Base-by-base conservation (phyloP, 148 eudicot species). In the Rhododendron henanense region DNA sequence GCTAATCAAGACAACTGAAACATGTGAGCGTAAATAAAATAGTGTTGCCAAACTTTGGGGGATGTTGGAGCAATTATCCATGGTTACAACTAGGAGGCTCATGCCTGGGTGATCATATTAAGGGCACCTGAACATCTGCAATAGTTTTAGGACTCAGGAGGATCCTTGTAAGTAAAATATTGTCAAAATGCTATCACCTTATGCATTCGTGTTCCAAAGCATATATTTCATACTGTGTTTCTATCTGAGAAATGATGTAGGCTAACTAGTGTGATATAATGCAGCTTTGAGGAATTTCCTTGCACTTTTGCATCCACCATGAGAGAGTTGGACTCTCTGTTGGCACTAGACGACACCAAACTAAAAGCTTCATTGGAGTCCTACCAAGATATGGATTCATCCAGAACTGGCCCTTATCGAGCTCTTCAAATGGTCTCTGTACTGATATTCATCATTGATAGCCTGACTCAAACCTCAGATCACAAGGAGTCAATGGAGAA, bases 331-430 rank as follows among this genome's bases (percentile, higher is more conserved):
- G 99, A 97, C 86, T 85, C 89, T 21, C 82, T 94, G 53, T 82
- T 94, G 84, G 90, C 87, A 61, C 76, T 88, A 11, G 91, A 93
- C 55, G 94, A 94, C 73, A 45, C 86, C 18, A 61, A 95, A 77
- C 89, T 97, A 51, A 86, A 85, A 48, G 87, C 88, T 57, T 67
- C 92, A 81, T 83, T 97, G 48, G 96, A 94, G 84, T 91, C 95
- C 47, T 97, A 94, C 90, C 90, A 89, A 80, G 81, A 78, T 23
- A 78, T 97, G 85, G 92, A 91, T 85, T 89, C 95, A 74, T 85
- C 91, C 25, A 92, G 93, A 88, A 90, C 85, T 18, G 98, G 99
- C 83, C 99, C 99, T 88, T 93, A 91, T 87, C 95, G 99, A 53
- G 93, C 93, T 76, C 86, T 97, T 87, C 98, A 95, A 82, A 86